Base-by-base conservation (phyloP, 2,329 filamentous ascomycete species). In the Arthroderma sp. region DNA sequence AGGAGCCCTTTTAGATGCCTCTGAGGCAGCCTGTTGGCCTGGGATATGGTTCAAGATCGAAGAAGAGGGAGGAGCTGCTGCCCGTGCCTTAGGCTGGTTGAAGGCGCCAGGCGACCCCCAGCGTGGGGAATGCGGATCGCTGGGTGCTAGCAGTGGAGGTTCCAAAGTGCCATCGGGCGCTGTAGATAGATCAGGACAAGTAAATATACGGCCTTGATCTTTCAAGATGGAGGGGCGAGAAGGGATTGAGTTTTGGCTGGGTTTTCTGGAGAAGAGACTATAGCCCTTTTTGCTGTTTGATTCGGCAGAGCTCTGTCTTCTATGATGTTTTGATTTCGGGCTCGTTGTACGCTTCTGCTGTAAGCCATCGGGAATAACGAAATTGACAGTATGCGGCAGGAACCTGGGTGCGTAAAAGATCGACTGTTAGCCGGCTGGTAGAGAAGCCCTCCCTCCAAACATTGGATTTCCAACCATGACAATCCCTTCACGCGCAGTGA, bases 331-430 rank as follows among this genome's bases (percentile, higher is more conserved):
- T 7, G 36, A 42, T 28, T 38, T 36, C 8, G 42, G 45, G 33
- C 43, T 49, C 10, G 49, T 46, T 10, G 45, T 31, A n/a, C 42
- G 44, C 15, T 31, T 38, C 29, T 40, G 39, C 10, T 32, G 30
- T 7, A n/a, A 11, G 31, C 45, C 45, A 27, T 53, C 45, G 5
- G 51, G 50, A 46, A 84, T 72, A 54, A 81, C 80, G 63, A 96
- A 96, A 63, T 94, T 81, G 57, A 94, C 73, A 36, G 89, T 96
- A 62, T 94, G 88, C 31, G 89, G 89, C 32, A 95, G 76, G 61
- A 94, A 94, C 46, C 88, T 94, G 57, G n/a, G 68, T 70, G 48
- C 66, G 70, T 49, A 74, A 62, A 49, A 74, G 73, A 52, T 72
- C 65, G 8, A 69, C 15, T 22, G 15, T 22, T 22, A 22, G 15